Base-by-base conservation (phyloP, 345 rosid species). In the Acer saccharum region DNA sequence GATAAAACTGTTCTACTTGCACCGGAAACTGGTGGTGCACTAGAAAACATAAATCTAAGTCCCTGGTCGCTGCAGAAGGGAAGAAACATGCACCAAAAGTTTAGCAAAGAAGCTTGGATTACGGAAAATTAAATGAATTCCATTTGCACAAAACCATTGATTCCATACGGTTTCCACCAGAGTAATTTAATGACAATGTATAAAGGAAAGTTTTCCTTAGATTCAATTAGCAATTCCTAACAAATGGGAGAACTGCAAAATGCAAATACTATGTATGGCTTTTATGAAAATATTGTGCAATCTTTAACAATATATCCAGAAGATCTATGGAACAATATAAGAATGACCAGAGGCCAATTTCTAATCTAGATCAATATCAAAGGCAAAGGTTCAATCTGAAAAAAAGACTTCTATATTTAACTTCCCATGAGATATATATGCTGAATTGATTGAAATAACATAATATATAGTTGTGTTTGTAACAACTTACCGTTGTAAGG, bases 11-110 rank as follows among this genome's bases (percentile, higher is more conserved):
- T 72, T 83, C 69, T 80, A 65, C 83, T 83, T 74, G 72, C 63
- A 21, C 7, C 21, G 0, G 81, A 50, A 32, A 79, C 57, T 0
- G 89, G 69, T 4, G 85, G 3, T 60, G 93, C 83, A 6, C 84
- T 75, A 0, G 98, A 93, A 79, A 95, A 95, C 55, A 80, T 82
- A 62, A 86, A 84, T 72, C 94, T 91, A n/a, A 79, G 85, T 72
- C 90, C 87, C 80, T 94, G 98, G 80, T 91, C 93, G 76, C 98
- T 94, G 91, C 84, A 86, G 41, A 68, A 39, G 69, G 32, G 10
- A 80, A 69, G 48, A 35, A 27, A 4, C 46, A 52, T 66, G 12
- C 13, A 41, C 9, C 10, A 66, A 67, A 76, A 48, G 62, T 41
- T 76, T 25, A 63, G 75, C 11, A 72, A 21, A 71, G 21, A 3